Conservation (phyloP, 2,329 filamentous ascomycete species). For the Verticillium klebahnii region DNA sequence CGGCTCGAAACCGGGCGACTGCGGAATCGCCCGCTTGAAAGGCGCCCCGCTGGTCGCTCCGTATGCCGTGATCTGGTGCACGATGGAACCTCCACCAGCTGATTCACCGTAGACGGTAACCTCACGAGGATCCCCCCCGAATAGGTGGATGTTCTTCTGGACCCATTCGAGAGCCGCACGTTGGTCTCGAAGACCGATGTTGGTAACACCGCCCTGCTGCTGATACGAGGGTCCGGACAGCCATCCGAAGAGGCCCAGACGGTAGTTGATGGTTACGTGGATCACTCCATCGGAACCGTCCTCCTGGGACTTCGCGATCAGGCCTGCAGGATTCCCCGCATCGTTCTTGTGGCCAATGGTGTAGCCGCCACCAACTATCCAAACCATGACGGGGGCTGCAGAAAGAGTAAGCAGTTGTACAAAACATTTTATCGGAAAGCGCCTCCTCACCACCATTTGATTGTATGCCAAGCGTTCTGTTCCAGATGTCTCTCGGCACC, state of each 20-base stretch:
- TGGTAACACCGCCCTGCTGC: slow-evolving; percentile 27
- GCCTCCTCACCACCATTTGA: slow-evolving; percentile 14
- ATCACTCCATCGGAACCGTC: slow-evolving; percentile 30
- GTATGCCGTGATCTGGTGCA: slow-evolving; percentile 12
- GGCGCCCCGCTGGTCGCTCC: slow-evolving; percentile 6
- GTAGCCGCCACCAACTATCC: slow-evolving; percentile 32
- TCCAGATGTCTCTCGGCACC: slow-evolving; percentile 28
- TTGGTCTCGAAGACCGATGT: slow-evolving; percentile 32
- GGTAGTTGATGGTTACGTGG: slow-evolving; percentile 35
- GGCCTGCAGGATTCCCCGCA: not conserved
- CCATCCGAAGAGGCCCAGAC: slow-evolving; percentile 39
- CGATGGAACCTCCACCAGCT: slow-evolving; percentile 11
- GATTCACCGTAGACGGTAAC: slow-evolving; percentile 43
- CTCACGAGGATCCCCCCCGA: slow-evolving; percentile 36
- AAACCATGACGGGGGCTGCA: slow-evolving; percentile 19
- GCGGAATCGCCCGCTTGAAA: slow-evolving; percentile 10
- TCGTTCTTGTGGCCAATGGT: slow-evolving; percentile 35
- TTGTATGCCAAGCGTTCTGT: slow-evolving; percentile 14
- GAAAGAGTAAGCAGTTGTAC: not conserved
- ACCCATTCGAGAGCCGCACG: slow-evolving; percentile 40
- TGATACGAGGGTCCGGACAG: slow-evolving; percentile 29
- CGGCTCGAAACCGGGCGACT: slow-evolving; percentile 2
- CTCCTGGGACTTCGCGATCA: slow-evolving; percentile 8
- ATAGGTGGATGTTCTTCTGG: slow-evolving; percentile 34
- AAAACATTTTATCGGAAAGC: not conserved